Evolutionary conservation across 345 rosid species (phyloP), one percentile per base, ranked within the genome.

Genomic region (Bretschneidera sinensis): DNA sequence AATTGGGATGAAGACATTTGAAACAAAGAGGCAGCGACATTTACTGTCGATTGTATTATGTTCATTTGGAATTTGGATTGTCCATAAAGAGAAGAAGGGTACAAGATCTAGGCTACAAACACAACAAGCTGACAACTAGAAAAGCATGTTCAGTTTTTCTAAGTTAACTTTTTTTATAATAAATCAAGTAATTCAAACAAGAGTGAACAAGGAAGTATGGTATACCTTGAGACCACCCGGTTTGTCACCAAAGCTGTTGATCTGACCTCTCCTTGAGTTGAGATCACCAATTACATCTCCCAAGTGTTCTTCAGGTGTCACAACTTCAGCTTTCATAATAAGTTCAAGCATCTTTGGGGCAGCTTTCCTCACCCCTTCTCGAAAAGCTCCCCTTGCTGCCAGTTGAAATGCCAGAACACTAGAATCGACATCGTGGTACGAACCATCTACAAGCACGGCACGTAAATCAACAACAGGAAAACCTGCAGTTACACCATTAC

Each of bases 201-300:
- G 11, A 24, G 2, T 35, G 48, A 17, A 24, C 21, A 9, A 17
- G 0, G 54, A n/a, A 21, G 51, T 55, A 17, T 20, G 9, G 54
- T 45, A 13, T 83, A 92, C 97, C 97, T 92, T 87, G 61, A 92
- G 82, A 48, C 96, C 92, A 47, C 99, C 96, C 20, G 99, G 96
- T 78, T 92, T 92, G 80, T 92, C 99, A 34, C 94, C 81, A 34
- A 89, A 92, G 77, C 82, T 87, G 81, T 89, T 87, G 57, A 94
- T 94, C 58, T 89, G 97, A 54, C 99, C 97, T 87, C 99, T 90
- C 68, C 99, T 81, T 0, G 96, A 87, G 83, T 94, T 94, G 21
- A 94, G 82, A 78, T 94, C 97, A 72, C 97, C 99, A 31, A 94
- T 94, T 18, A 89, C 99, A 74, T 94, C 99, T 49, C 97, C 99